A percentile compares a stretch with the other conserved stretches of the same genome.
phyloP scores from a whole-genome alignment of 2,329 filamentous ascomycete species.

The Colletotrichum lindemuthianum region DNA sequence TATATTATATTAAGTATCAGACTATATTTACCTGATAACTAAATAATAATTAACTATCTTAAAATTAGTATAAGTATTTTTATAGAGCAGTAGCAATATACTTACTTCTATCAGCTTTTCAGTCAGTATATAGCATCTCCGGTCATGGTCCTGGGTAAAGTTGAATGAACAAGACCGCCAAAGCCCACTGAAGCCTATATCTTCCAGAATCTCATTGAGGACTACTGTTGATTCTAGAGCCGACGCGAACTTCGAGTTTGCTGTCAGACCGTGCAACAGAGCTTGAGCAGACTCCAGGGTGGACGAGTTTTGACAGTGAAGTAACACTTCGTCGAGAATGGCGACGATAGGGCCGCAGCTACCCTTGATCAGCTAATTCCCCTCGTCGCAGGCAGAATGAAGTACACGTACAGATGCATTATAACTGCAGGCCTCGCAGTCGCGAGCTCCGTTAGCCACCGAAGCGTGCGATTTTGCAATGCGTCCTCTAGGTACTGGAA shows the following conservation, averaged over 20 bases:
- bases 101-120: conserved; percentile 70
- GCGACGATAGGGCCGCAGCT: conserved; percentile 67
- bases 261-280: conserved; percentile 67
- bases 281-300: conserved; percentile 70
- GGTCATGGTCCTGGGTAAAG: conserved; percentile 59
- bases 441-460: conserved; percentile 69
- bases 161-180: conserved; percentile 67
- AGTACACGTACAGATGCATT: conserved; percentile 62
- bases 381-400: neutral
- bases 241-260: conserved; percentile 60
- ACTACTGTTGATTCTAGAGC: conserved; percentile 58
- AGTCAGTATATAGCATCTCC: conserved; percentile 63
- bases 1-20: neutral
- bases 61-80: conserved; percentile 16
- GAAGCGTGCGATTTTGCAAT: conserved; percentile 67
- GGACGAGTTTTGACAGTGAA: conserved; percentile 70
- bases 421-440: conserved; percentile 65
- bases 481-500: conserved; percentile 72
- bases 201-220: conserved; percentile 64
- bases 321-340: conserved; percentile 69
- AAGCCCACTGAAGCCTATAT: conserved; percentile 71
- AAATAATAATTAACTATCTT: conserved; percentile 33
- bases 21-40: conserved; percentile 31
- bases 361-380: conserved; percentile 36
- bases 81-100: neutral